Base-by-base conservation (phyloP, 2,329 filamentous ascomycete genomes). In the Cladosporium sp. region DNA sequence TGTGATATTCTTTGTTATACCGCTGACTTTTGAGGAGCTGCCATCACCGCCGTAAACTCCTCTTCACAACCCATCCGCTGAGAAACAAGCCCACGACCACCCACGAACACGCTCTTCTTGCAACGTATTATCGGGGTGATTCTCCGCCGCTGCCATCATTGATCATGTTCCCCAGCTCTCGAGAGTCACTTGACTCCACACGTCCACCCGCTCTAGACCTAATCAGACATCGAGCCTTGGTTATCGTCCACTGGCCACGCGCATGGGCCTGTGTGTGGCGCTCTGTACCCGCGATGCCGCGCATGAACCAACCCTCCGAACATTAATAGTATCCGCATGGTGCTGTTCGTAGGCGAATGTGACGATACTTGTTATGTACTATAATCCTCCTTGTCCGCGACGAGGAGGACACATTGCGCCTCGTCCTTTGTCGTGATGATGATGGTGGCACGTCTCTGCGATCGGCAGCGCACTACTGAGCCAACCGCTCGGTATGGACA, bases 121-220 rank as follows among this genome's bases (percentile, higher is more conserved):
- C 49, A 54, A 54, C 15, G 51, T 34, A n/a, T 32, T 32, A 21
- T 32, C 52, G 52, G 38, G 4, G 24, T 18, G 14, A 14, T 26
- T 15, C 55, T 41, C 55, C 55, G 55, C 24, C 57, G 21, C 21
- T 14, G 34, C 57, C 57, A 59, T 44, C 57, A 58, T 58, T 38
- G 55, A 59, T 59, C 57, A 59, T 36, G 57, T 59, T 44, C 36
- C 57, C 57, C 57, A 41, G 52, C 52, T 30, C 52, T 21, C 14
- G 5, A 28, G 12, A 59, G 57, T 59, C 57, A 59, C 57, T 59
- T 59, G 57, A 59, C 57, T 59, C 57, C 57, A 59, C 57, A 41
- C 57, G 38, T 24, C 36, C 57, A 30, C 57, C 21, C 34, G 34
- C 24, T n/a, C 52, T 44, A 44, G 38, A 14, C 57, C 57, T 14